phyloP scores from a whole-genome alignment of 2,329 filamentous ascomycete species.

The Penicillium expansum region DNA sequence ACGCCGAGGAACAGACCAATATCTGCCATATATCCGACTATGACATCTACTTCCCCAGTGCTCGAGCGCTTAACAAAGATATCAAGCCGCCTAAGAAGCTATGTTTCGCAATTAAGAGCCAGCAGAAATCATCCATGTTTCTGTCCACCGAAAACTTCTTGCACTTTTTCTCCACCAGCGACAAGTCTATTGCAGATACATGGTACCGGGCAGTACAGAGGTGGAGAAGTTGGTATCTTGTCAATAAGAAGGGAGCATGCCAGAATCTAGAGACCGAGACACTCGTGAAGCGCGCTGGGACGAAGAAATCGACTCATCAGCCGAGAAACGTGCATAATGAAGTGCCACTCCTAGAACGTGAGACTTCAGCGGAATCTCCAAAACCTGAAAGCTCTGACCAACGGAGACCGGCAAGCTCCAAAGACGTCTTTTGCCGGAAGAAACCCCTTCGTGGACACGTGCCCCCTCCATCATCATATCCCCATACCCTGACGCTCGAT shows the following conservation, averaged over 20 bases:
- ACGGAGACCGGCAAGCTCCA: conserved; percentile 22
- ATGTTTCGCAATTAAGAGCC: conserved; percentile 87
- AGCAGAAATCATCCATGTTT: conserved; percentile 84
- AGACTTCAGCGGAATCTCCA: conserved; percentile 46
- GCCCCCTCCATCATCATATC: conserved; percentile 32
- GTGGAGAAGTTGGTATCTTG: conserved; percentile 92
- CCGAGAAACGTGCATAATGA: conserved; percentile 50
- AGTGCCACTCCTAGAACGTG: conserved; percentile 61
- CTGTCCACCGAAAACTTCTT: conserved; percentile 80
- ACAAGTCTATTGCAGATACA: conserved; percentile 61
- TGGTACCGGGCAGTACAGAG: conserved; percentile 71
- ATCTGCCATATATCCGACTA: conserved; percentile 89
- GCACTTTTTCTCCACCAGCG: conserved; percentile 85
- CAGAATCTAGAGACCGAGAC: conserved; percentile 34
- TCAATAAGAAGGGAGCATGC: conserved; percentile 65
- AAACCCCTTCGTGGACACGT: conserved; percentile 30
- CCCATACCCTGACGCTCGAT: conserved; percentile 28
- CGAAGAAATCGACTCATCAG: conserved; percentile 14
- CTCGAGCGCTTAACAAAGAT: conserved; percentile 63
- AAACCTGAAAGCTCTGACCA: conserved; percentile 33
- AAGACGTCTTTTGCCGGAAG: conserved; percentile 29
- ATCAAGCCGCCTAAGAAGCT: conserved; percentile 80
- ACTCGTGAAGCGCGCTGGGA: conserved; percentile 28
- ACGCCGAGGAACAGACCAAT: conserved; percentile 64
- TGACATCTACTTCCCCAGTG: conserved; percentile 79